Evolutionary conservation across 1,139 yeast genomes (phyloP).

Genomic region (Yamadazyma songkhlaensis): DNA sequence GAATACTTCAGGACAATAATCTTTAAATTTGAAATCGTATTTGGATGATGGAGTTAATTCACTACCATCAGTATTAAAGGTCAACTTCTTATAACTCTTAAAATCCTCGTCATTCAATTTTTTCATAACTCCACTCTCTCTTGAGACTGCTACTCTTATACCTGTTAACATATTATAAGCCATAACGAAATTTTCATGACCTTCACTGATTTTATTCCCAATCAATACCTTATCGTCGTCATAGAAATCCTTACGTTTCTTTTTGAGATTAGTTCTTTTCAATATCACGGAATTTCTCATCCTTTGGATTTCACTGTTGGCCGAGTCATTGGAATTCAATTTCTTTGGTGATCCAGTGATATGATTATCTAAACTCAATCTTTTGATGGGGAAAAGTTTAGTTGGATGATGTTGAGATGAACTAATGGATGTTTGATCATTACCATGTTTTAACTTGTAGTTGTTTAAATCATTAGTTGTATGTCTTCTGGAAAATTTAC

Average conservation of each 20-base stretch:
- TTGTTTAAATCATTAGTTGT: slow-evolving; percentile 15
- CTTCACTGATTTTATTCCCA: slow-evolving; percentile 84
- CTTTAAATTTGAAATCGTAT: slow-evolving; percentile 95
- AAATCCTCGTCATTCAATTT: slow-evolving; percentile 72
- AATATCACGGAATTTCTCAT: slow-evolving; percentile 41
- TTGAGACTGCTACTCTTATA: slow-evolving; percentile 88
- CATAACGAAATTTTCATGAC: slow-evolving; percentile 88
- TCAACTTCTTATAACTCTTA: slow-evolving; percentile 66
- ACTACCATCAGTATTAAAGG: slow-evolving; percentile 85
- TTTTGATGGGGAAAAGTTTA: slow-evolving; percentile 1
- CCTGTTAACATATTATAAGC: slow-evolving; percentile 98
- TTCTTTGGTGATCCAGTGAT: slow-evolving; percentile 1
- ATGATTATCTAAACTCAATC: slow-evolving; percentile 5
- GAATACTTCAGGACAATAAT: slow-evolving; percentile 93
- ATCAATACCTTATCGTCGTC: slow-evolving; percentile 68
- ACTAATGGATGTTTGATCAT: slow-evolving; percentile 6
- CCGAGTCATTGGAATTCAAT: slow-evolving; percentile 13
- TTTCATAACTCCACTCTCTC: slow-evolving; percentile 84
- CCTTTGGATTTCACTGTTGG: slow-evolving; percentile 34
- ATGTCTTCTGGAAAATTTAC: slow-evolving; percentile 11
- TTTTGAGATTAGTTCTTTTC: slow-evolving; percentile 38
- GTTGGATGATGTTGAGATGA: slow-evolving; percentile 3
- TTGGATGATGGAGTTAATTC: slow-evolving; percentile 90
- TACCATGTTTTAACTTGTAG: slow-evolving; percentile 9
- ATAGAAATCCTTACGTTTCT: slow-evolving; percentile 35